Conservation (phyloP, 352 stramenopile genomes). For the Phytophthora tentaculata region DNA sequence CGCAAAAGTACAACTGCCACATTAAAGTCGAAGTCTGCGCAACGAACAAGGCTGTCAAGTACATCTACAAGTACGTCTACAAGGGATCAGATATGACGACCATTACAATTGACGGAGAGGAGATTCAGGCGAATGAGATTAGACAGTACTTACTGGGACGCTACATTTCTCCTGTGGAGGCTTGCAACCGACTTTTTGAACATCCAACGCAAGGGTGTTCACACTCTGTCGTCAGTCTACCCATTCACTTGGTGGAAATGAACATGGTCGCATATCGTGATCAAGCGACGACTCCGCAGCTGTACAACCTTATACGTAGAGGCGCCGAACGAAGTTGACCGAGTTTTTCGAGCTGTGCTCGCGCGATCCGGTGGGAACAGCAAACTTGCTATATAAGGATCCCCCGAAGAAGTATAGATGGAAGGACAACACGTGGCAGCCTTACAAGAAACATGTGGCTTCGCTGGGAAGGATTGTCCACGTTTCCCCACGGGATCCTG, state of each 20-base stretch:
- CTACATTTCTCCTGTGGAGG: not conserved
- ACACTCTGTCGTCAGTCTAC: too few species aligned
- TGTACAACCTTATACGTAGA: not conserved
- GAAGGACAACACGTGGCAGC: not conserved
- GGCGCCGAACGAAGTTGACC: not conserved
- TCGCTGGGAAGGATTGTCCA: not conserved
- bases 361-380: not conserved
- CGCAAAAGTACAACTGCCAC: not conserved
- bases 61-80: not conserved
- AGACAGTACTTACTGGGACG: not conserved
- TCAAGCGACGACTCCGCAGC: not conserved
- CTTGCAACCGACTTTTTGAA: not conserved
- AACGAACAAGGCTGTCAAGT: not conserved
- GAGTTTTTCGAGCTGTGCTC: not conserved
- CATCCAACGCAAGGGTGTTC: not conserved
- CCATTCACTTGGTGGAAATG: not conserved
- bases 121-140: not conserved
- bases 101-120: not conserved
- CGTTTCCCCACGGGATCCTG: not conserved
- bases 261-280: not conserved
- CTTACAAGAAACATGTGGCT: not conserved
- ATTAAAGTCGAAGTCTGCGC: not conserved
- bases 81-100: not conserved
- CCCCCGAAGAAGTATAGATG: not conserved
- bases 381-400: not conserved